phyloP scores from a whole-genome alignment of 805 yeast genomes.

The Wickerhamomyces canadensis region DNA sequence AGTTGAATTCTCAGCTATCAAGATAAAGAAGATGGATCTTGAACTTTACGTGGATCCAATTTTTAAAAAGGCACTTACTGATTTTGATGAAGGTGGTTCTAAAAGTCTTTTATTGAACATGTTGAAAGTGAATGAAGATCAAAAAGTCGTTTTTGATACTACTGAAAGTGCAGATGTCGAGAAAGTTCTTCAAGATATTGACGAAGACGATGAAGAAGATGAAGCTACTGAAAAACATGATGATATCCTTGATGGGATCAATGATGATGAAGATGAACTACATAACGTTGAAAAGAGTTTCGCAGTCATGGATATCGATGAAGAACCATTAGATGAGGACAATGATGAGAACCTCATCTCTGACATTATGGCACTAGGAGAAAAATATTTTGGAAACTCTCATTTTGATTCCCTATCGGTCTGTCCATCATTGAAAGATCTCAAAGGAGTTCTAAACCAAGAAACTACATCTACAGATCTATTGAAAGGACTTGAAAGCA shows the following conservation, averaged over 20 bases:
- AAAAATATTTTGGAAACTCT: constrained; percentile 7
- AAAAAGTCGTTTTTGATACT: constrained; percentile 66
- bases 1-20: constrained; percentile 45
- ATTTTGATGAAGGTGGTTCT: constrained; percentile 81
- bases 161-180: constrained; percentile 19
- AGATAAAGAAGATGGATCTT: constrained; percentile 52
- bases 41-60: constrained; percentile 68
- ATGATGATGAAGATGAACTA: constrained; percentile 6
- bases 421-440: constrained; percentile 16
- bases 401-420: constrained; percentile 2
- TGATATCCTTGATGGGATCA: constrained; percentile 20
- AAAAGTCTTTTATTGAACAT: constrained; percentile 63
- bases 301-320: constrained; percentile 7
- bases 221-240: constrained; percentile 24
- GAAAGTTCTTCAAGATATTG: constrained; percentile 3
- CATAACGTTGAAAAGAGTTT: not conserved
- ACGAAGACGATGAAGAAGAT: constrained; percentile 13
- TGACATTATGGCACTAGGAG: constrained; percentile 13
- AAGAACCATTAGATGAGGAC: constrained; percentile 17
- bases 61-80: constrained; percentile 68
- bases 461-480: constrained; percentile 11
- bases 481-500: constrained; percentile 8
- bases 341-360: constrained; percentile 9
- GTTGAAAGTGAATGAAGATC: constrained; percentile 44
- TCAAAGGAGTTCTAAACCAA: constrained; percentile 18